These are phyloP conservation scores for Aspergillus hortae DNA, from an alignment of 2,329 filamentous ascomycete species.

Conservation along the genomic window DNA sequence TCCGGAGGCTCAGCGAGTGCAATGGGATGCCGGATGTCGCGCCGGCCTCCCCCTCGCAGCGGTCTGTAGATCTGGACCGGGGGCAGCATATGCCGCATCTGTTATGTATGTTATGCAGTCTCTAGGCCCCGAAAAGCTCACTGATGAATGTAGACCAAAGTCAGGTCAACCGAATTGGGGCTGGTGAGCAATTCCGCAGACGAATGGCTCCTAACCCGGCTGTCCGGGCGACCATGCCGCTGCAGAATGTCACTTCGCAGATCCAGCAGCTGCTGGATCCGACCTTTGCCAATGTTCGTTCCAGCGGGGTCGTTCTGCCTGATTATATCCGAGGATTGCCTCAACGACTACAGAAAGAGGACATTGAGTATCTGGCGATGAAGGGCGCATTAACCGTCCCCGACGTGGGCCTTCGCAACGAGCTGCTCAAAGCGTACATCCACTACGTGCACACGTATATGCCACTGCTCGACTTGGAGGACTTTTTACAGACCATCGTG, in stretches of 20 bases:
- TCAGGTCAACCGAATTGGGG: constrained; percentile 45
- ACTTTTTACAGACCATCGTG: constrained; percentile 56
- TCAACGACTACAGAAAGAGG: constrained; percentile 70
- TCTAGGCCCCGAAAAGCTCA: not conserved
- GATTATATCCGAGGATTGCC: constrained; percentile 79
- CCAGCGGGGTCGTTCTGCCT: constrained; percentile 48
- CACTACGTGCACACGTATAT: constrained; percentile 94
- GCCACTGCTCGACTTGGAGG: constrained; percentile 71
- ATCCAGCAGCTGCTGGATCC: constrained; percentile 37
- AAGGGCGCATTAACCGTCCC: constrained; percentile 85
- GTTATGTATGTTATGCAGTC: constrained; percentile 50
- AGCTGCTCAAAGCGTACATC: constrained; percentile 75
- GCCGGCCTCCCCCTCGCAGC: constrained; percentile 43
- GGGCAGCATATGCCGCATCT: constrained; percentile 62
- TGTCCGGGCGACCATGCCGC: constrained; percentile 35
- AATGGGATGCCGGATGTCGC: constrained; percentile 29
- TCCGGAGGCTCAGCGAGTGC: constrained; percentile 26
- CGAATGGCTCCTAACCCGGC: constrained; percentile 43
- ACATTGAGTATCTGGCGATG: constrained; percentile 75
- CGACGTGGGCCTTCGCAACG: constrained; percentile 66
- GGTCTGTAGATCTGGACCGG: constrained; percentile 45
- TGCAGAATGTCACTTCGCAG: constrained; percentile 34
- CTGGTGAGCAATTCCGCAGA: constrained; percentile 43
- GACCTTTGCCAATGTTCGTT: constrained; percentile 49
- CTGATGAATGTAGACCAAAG: constrained; percentile 27